Evolutionary conservation across 1,284 basidiomycete genomes (phyloP).

Genomic region (Ceratobasidium sp.): DNA sequence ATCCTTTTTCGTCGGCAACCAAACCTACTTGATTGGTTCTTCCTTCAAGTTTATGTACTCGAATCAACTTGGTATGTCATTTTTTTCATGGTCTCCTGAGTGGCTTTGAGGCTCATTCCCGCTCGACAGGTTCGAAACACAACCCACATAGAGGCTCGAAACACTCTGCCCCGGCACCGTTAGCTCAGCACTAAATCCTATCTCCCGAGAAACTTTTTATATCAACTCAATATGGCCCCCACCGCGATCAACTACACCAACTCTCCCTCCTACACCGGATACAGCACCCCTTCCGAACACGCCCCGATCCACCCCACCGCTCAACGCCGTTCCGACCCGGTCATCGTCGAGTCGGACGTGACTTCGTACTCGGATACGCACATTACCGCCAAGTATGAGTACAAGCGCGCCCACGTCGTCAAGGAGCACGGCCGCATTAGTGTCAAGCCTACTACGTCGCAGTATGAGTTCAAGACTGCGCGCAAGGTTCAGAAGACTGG

Average conservation of each 20-base stretch:
- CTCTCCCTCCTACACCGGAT: constrained; percentile 65
- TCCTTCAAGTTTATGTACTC: constrained; percentile 42
- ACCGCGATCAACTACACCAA: constrained; percentile 52
- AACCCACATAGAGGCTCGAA: constrained; percentile 45
- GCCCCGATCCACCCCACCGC: constrained; percentile 86
- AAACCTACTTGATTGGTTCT: constrained; percentile 32
- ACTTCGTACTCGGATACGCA: constrained; percentile 84
- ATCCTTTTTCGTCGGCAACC: too few species aligned
- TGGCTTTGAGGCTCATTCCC: neutral
- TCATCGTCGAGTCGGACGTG: constrained; percentile 87
- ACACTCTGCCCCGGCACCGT: constrained; percentile 42
- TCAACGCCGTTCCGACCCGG: constrained; percentile 77
- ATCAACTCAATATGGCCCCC: constrained; percentile 33
- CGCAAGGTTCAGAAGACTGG: constrained; percentile 92
- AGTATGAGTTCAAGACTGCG: constrained; percentile 93
- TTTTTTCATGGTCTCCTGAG: neutral
- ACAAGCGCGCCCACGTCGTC: constrained; percentile 84
- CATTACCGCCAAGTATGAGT: constrained; percentile 86
- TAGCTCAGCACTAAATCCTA: constrained; percentile 36
- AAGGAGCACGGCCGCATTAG: constrained; percentile 76
- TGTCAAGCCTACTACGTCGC: constrained; percentile 78
- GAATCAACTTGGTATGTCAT: constrained; percentile 43
- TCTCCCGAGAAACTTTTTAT: neutral
- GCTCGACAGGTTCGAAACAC: constrained; percentile 43
- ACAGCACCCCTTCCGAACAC: constrained; percentile 69